A percentile compares a stretch with the other conserved stretches of the same genome.
Evolutionary conservation across 2,329 filamentous ascomycete genomes (phyloP).

Genomic region (Leptographium lundbergii): DNA sequence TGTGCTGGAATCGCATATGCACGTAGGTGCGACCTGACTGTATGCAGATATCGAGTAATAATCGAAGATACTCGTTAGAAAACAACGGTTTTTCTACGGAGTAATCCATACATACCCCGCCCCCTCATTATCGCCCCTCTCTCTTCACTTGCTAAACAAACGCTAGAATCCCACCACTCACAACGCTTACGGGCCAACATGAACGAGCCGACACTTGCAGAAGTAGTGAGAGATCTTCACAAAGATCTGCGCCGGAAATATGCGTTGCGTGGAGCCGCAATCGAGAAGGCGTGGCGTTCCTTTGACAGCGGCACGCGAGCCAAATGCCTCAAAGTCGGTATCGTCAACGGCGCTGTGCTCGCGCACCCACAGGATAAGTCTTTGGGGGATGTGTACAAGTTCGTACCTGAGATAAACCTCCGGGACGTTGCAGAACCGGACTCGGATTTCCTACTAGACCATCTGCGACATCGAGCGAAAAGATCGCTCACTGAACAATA

Average conservation of each 20-base stretch:
- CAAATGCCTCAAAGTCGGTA: conserved; percentile 22
- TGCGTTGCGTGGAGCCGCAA: conserved; percentile 18
- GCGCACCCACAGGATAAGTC: conserved; percentile 14
- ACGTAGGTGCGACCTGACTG: too few relatives aligned
- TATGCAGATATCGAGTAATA: too few relatives aligned
- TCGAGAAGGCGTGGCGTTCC: conserved; percentile 27
- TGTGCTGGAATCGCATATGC: too few relatives aligned
- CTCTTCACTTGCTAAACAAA: too few relatives aligned
- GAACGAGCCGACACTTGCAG: background rate
- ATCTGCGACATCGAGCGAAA: conserved; percentile 11
- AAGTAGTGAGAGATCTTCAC: conserved; percentile 18
- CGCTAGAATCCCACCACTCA: background rate
- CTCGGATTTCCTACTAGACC: conserved; percentile 18
- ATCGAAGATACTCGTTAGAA: too few relatives aligned
- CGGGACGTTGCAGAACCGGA: conserved; percentile 22
- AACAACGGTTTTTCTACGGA: too few relatives aligned
- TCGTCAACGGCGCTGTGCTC: conserved; percentile 21
- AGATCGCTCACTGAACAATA: conserved; percentile 10
- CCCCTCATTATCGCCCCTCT: too few relatives aligned
- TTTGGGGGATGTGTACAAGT: conserved; percentile 24
- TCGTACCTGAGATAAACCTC: conserved; percentile 31
- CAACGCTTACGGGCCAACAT: background rate
- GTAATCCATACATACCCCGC: too few relatives aligned
- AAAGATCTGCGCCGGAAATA: conserved; percentile 27
- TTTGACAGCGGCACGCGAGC: conserved; percentile 22